Evolutionary conservation across 331 rosid genomes (phyloP).

Genomic region (Arachis monticola): DNA sequence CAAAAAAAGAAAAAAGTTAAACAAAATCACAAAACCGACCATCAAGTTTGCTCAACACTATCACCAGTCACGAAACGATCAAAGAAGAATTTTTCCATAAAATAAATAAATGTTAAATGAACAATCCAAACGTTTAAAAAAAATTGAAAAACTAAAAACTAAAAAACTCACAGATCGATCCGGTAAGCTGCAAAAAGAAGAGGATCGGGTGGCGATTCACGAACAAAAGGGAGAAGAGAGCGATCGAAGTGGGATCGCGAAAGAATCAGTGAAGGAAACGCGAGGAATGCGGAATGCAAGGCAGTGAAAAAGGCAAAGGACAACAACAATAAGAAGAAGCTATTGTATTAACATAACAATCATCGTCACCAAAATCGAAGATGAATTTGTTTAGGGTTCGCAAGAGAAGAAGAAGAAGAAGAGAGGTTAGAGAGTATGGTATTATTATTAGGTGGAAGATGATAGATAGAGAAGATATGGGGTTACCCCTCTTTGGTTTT

Average conservation of each 20-base stretch:
- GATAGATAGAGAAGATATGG: constrained; percentile 25
- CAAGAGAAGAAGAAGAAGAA: constrained; percentile 19
- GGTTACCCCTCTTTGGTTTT: constrained; percentile 31
- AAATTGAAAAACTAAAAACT: not conserved
- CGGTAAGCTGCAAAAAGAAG: constrained; percentile 26
- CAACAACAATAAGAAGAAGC: constrained; percentile 4
- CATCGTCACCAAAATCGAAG: constrained; percentile 13
- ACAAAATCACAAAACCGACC: constrained; percentile 21
- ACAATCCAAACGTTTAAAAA: not conserved
- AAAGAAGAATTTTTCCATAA: not conserved
- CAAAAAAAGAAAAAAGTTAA: not conserved
- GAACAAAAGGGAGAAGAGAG: not conserved
- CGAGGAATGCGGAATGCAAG: constrained; percentile 37
- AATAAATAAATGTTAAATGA: not conserved
- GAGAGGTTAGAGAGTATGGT: constrained; percentile 42
- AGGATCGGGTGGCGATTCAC: constrained; percentile 49
- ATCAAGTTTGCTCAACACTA: constrained; percentile 29
- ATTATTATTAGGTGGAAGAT: constrained; percentile 37
- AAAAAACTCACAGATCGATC: constrained; percentile 60
- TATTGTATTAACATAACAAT: constrained; percentile 17
- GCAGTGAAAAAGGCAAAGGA: constrained; percentile 17
- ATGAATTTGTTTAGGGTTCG: constrained; percentile 46
- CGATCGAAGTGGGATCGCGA: constrained; percentile 49
- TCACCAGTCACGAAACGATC: constrained; percentile 36
- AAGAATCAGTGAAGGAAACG: constrained; percentile 31